Conservation (phyloP, 2,329 filamentous ascomycete genomes). For the Lecanicillium sp. region DNA sequence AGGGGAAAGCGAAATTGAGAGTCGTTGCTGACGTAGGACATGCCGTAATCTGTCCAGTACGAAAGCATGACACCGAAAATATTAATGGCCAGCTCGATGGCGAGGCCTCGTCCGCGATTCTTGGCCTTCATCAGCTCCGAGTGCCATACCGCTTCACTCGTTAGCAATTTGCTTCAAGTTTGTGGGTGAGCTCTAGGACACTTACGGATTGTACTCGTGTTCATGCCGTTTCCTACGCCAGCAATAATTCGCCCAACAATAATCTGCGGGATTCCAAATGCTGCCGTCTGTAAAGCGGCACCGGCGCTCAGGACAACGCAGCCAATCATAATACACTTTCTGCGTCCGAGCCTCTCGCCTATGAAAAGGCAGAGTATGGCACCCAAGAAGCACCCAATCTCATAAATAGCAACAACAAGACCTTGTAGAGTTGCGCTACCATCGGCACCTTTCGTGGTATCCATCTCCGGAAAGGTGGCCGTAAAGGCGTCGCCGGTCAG, state of each 20-base stretch:
- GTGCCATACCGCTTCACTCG: constrained; percentile 33
- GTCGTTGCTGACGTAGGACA: constrained; percentile 25
- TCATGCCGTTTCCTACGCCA: constrained; percentile 36
- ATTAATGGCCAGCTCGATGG: constrained; percentile 27
- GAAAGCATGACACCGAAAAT: constrained; percentile 27
- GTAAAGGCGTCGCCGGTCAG: constrained; percentile 24
- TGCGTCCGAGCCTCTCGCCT: constrained; percentile 36
- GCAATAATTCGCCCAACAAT: constrained; percentile 35
- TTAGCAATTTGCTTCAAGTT: no score
- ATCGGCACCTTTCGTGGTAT: constrained; percentile 25
- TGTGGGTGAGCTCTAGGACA: no score
- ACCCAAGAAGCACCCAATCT: constrained; percentile 39
- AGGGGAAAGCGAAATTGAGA: constrained; percentile 36
- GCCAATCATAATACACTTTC: constrained; percentile 29
- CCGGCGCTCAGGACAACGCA: constrained; percentile 32
- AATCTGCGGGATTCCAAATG: constrained; percentile 31
- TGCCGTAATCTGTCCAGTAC: constrained; percentile 30
- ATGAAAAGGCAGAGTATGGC: constrained; percentile 29
- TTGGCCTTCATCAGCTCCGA: constrained; percentile 32
- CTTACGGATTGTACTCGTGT: constrained; percentile 37
- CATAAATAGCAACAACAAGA: constrained; percentile 37
- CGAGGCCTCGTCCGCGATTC: constrained; percentile 27
- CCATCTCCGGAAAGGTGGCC: constrained; percentile 23
- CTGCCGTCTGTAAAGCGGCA: constrained; percentile 31
- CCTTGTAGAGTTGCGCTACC: constrained; percentile 35